Percentiles rank a stretch among this genome's conserved stretches.
Conservation (phyloP, 306 rosid genomes). For the Prunus salicina region DNA sequence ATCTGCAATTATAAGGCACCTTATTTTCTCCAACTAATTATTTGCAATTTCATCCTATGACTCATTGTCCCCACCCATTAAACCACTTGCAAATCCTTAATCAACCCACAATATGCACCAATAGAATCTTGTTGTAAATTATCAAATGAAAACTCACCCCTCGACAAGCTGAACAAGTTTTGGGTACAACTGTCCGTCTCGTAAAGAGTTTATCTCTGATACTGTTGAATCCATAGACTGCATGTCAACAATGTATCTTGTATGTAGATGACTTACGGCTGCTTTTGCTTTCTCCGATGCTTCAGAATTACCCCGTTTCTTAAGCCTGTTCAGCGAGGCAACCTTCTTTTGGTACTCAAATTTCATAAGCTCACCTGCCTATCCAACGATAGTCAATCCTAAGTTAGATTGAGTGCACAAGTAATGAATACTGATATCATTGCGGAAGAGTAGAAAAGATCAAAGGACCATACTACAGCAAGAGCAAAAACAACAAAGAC, state of each 20-base stretch:
- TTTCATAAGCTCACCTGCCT: slow-evolving; percentile 97
- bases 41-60: not conserved
- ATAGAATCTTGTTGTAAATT: not conserved
- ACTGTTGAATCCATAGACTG: slow-evolving; percentile 99
- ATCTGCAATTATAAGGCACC: no score
- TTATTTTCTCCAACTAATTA: not conserved
- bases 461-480: not conserved
- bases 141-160: slow-evolving; percentile 55
- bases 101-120: not conserved
- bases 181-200: slow-evolving; percentile 81
- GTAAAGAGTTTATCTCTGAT: slow-evolving; percentile 80
- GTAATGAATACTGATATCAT: not conserved
- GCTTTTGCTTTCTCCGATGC: slow-evolving; percentile 91
- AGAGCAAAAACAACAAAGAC: not conserved
- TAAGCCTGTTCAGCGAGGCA: slow-evolving; percentile 62
- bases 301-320: slow-evolving; percentile 68
- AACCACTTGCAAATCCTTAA: not conserved
- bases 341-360: slow-evolving; percentile 86
- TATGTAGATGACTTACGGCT: slow-evolving; percentile 87
- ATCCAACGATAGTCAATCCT: slow-evolving; percentile 32
- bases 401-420: slow-evolving; percentile 10
- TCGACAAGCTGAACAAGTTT: slow-evolving; percentile 81
- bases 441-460: not conserved
- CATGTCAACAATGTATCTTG: slow-evolving; percentile 97
- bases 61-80: not conserved